Base-by-base conservation (phyloP, 768 basidiomycete genomes). In the Boletus sensibilis region DNA sequence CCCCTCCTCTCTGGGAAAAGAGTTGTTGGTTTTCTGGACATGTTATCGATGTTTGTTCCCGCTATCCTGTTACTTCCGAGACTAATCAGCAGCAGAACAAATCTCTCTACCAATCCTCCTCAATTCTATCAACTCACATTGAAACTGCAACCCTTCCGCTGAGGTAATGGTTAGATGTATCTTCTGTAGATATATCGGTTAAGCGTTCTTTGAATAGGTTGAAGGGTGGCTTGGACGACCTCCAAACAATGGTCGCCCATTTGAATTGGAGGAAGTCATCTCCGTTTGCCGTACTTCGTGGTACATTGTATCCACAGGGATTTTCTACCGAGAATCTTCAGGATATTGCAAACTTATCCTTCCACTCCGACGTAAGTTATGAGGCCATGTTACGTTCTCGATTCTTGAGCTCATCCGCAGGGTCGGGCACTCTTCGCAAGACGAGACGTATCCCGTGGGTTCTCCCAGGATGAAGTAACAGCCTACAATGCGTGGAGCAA, bases 361-460 rank as follows among this genome's bases (percentile, higher is more conserved):
- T 69, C 47, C 62, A 47, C 18, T 44, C 60, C 29, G 42, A 53
- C 21, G 70, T 72, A 43, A 56, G 66, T 60, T 4, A 21, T n/a
- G n/a, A 42, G 25, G 20, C 25, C 18, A 33, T 13, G 21, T 29
- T 38, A 25, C n/a, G 23, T 43, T 58, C 21, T 54, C 20, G 7
- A 47, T 14, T 23, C 20, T 16, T 14, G 55, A 53, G 16, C 38
- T n/a, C 35, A 34, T 35, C 23, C 12, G n/a, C 42, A 71, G 70
- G 56, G 27, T 37, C 61, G 54, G 33, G 50, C 59, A 8, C 66
- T 57, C 16, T 82, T 76, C 62, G 68, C 79, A 40, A 75, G 80
- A 37, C 62, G 78, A 35, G 80, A 85, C 52, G 81, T 89, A 44
- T 80, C 82, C 4, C 78, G 89, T 59, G 88, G 88, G 3, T 78